phyloP scores from a whole-genome alignment of 2,329 filamentous ascomycete species.

The Curvularia lunata region DNA sequence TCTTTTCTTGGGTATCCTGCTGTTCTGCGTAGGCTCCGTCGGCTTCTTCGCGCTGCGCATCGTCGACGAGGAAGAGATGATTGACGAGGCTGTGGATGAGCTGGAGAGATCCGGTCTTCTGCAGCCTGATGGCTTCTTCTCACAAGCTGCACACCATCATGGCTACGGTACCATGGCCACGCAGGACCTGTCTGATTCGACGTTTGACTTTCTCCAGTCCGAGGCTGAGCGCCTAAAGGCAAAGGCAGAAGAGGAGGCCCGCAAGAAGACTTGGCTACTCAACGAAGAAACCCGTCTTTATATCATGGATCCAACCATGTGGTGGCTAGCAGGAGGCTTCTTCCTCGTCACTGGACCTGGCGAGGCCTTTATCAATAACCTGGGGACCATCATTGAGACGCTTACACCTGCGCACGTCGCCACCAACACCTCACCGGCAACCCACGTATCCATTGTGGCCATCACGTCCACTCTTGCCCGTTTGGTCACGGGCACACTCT shows the following conservation, averaged over 20 bases:
- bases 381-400: constrained; percentile 91
- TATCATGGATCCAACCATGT: constrained; percentile 90
- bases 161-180: constrained; percentile 69
- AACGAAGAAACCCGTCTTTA: constrained; percentile 90
- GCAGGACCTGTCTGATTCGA: constrained; percentile 55
- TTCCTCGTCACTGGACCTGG: constrained; percentile 92
- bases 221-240: constrained; percentile 55
- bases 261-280: constrained; percentile 87
- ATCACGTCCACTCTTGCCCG: constrained; percentile 89
- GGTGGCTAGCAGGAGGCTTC: constrained; percentile 89
- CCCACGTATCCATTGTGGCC: constrained; percentile 91
- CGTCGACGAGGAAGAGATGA: constrained; percentile 83
- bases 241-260: constrained; percentile 60
- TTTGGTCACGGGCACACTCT: constrained; percentile 85
- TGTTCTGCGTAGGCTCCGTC: constrained; percentile 72
- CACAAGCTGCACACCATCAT: constrained; percentile 59
- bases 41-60: constrained; percentile 78
- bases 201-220: constrained; percentile 53
- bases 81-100: constrained; percentile 88
- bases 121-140: constrained; percentile 75
- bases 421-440: constrained; percentile 70
- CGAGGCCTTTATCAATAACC: constrained; percentile 97
- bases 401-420: constrained; percentile 70
- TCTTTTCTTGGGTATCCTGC: constrained; percentile 76
- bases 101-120: constrained; percentile 87